Evolutionary conservation across 2,329 filamentous ascomycete genomes (phyloP).

Genomic region (Rutstroemia sp.): DNA sequence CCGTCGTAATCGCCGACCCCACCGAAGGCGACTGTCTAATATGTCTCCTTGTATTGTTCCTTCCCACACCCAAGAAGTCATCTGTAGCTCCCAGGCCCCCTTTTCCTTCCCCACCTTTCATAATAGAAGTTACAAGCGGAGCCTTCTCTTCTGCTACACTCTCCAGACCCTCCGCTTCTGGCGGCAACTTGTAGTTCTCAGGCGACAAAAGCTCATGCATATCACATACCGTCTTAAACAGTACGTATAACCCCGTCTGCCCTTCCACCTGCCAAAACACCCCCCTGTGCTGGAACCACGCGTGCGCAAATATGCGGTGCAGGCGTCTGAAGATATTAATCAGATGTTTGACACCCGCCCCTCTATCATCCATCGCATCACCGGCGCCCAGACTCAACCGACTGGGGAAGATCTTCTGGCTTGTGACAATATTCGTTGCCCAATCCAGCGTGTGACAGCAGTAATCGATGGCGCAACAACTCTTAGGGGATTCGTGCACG

Average conservation of each 20-base stretch:
- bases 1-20: constrained; percentile 70
- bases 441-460: constrained; percentile 98
- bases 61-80: constrained; percentile 45
- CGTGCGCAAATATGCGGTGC: constrained; percentile 95
- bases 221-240: constrained; percentile 97
- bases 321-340: constrained; percentile 92
- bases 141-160: constrained; percentile 38
- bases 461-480: constrained; percentile 97
- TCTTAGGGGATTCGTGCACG: constrained; percentile 92
- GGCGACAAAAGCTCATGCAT: constrained; percentile 80
- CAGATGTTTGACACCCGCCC: constrained; percentile 68
- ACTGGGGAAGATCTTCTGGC: constrained; percentile 90
- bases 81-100: constrained; percentile 36
- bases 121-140: constrained; percentile 26
- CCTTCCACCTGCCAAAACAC: constrained; percentile 94
- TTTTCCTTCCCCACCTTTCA: constrained; percentile 30
- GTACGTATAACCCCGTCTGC: constrained; percentile 84
- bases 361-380: constrained; percentile 48
- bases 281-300: constrained; percentile 94
- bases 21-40: constrained; percentile 73
- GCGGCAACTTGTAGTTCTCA: constrained; percentile 92
- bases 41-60: constrained; percentile 66
- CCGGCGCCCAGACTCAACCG: constrained; percentile 39
- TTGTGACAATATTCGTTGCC: constrained; percentile 90
- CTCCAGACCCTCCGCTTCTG: constrained; percentile 83